Base-by-base conservation (phyloP, 202 grass and related monocot genomes). In the Panicum hallii region DNA sequence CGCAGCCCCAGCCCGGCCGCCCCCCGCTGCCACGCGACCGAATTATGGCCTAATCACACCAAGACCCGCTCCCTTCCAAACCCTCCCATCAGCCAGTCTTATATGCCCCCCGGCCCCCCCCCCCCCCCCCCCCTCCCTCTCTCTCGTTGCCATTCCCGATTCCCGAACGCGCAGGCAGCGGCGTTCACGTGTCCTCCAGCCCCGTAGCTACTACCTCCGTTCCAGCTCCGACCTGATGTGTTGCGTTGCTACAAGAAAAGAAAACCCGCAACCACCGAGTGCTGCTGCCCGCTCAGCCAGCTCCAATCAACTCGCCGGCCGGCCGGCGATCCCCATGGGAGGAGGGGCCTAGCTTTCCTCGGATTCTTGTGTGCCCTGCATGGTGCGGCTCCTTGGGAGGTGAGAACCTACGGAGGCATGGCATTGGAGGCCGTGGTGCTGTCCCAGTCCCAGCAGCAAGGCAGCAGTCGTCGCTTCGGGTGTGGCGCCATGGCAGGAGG, bases 21-120 rank as follows among this genome's bases (percentile, higher is more conserved):
- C 52, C 60, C 52, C 19, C 40, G 23, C 49, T 56, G 54, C 54
- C 20, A 70, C 44, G 60, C 86, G 67, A 94, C 90, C 81, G 66
- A 90, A 94, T 90, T 76, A 92, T 94, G 78, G 76, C 87, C 87
- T 90, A 92, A 94, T 90, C 92, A 94, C 73, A 79, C 74, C 80
- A 79, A 90, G 85, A 71, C 42, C 67, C 54, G 48, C 90, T 79
- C 79, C 83, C 87, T 74, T 86, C 83, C 74, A 86, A 90, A 45
- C 83, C 55, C 67, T 83, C 76, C 81, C 72, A 72, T 81, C 83
- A 71, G 30, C 61, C 72, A 63, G 34, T 84, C 54, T 73, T 71
- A 87, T 85, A 85, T 63, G 70, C 80, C 30, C 75, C 47, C 16
- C 1, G 10, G 32, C 32, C 32, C 32, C 1, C 30, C 30, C 30